Evolutionary conservation across 2,329 filamentous ascomycete species (phyloP), one percentile per base, ranked within the genome.

Genomic region (Huntiella bhutanensis): DNA sequence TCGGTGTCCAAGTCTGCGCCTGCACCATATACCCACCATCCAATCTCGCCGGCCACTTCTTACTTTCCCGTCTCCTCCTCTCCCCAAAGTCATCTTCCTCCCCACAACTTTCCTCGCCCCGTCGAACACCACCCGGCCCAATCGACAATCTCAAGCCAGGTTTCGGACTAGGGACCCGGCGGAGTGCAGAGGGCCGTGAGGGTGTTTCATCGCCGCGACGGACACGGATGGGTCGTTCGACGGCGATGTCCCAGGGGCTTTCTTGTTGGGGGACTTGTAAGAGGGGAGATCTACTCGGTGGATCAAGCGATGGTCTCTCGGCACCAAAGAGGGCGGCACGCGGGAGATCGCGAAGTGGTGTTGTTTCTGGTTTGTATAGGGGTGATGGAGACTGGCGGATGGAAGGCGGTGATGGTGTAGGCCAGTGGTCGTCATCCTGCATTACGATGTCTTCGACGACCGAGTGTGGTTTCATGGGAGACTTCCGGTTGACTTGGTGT

Each of bases 191-290:
- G 11, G 34, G 37, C 15, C 44, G 39, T 33, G 33, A 35, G 12
- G 48, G 44, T 33, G 41, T 43, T n/a, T 49, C 48, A 12, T 49
- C 41, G 40, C 48, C 48, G 39, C 48, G 42, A 7, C 48, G 44
- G 15, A 47, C 36, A 7, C 41, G 40, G 28, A 49, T 41, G 8
- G 48, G 48, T 10, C 48, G 34, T 17, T 48, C 44, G 11, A 47
- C 36, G 6, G 48, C 44, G 3, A 22, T 42, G 11, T 47, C 44
- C 44, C 44, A 44, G n/a, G 35, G 33, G 12, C 22, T 15, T 33
- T 44, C 45, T 17, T 33, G 38, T 32, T 34, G 22, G 3, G 36
- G 39, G 22, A 36, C 22, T 41, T 22, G 38, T 40, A 19, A 12
- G 6, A 5, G 6, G 11, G 13, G 38, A n/a, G 39, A 10, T 4